These are phyloP conservation scores for Aspergillus bertholletiae DNA, from an alignment of 495 filamentous ascomycete genomes.

Conservation along the genomic window DNA sequence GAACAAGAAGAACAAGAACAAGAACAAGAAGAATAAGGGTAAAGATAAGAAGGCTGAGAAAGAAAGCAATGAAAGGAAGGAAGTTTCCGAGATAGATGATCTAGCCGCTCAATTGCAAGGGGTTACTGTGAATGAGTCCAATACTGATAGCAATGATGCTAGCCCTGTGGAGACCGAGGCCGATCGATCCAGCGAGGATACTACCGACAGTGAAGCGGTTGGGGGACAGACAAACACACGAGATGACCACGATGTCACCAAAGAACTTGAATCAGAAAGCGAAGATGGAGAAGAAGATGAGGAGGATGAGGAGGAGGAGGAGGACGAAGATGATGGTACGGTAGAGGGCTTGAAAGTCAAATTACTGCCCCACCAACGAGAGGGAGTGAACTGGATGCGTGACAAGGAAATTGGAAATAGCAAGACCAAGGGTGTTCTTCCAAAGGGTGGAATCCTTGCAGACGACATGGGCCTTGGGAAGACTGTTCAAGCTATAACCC, in stretches of 20 bases:
- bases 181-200: slow-evolving; percentile 50
- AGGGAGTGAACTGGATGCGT: slow-evolving; percentile 90
- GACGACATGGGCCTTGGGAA: slow-evolving; percentile 97
- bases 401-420: slow-evolving; percentile 78
- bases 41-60: slow-evolving; percentile 42
- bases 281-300: slow-evolving; percentile 51
- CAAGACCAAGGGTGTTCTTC: slow-evolving; percentile 70
- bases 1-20: slow-evolving; percentile 46
- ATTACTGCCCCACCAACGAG: slow-evolving; percentile 86
- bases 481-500: slow-evolving; percentile 82
- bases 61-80: slow-evolving; percentile 17
- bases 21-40: slow-evolving; percentile 45
- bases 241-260: slow-evolving; percentile 22
- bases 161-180: slow-evolving; percentile 37
- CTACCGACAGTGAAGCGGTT: slow-evolving; percentile 8
- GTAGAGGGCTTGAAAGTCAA: slow-evolving; percentile 82
- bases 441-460: slow-evolving; percentile 84
- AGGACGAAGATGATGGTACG: slow-evolving; percentile 67
- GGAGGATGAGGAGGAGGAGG: slow-evolving; percentile 55
- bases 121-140: slow-evolving; percentile 47
- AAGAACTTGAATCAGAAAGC: slow-evolving; percentile 21
- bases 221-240: slow-evolving; percentile 6
- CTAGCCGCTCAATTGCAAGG: slow-evolving; percentile 58
- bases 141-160: slow-evolving; percentile 17
- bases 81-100: slow-evolving; percentile 43